Evolutionary conservation across 371 early-diverging fungal species (phyloP).

Genomic region (Entomophthora muscae): DNA sequence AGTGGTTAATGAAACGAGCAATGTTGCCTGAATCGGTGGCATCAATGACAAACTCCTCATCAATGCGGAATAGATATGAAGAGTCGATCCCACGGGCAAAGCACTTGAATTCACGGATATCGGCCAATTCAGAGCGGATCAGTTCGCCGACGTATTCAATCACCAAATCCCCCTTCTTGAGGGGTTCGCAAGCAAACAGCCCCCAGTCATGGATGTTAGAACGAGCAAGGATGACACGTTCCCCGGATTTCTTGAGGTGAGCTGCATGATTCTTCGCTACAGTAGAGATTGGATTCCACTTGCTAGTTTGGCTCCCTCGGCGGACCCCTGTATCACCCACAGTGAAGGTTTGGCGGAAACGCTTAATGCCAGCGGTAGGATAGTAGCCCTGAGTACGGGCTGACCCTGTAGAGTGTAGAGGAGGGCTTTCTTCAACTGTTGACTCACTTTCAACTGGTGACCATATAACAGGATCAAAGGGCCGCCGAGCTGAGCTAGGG

Average conservation of each 20-base stretch:
- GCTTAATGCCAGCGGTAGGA: slow-evolving; percentile 8
- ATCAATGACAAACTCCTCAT: slow-evolving; percentile 91
- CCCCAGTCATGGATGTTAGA: slow-evolving; percentile 94
- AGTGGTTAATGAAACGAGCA: slow-evolving; percentile 96
- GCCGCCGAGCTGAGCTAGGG: background rate
- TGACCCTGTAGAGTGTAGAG: slow-evolving; percentile 40
- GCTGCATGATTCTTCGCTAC: slow-evolving; percentile 46
- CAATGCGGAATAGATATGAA: slow-evolving; percentile 90
- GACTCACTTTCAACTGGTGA: background rate
- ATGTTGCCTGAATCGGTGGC: slow-evolving; percentile 96
- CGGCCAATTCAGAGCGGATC: slow-evolving; percentile 88
- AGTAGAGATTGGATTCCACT: slow-evolving; percentile 35
- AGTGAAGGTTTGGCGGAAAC: slow-evolving; percentile 5
- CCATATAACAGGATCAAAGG: background rate
- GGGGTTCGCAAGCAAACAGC: slow-evolving; percentile 78
- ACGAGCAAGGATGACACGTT: slow-evolving; percentile 71
- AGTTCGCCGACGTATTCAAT: slow-evolving; percentile 98
- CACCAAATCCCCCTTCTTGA: slow-evolving; percentile 84
- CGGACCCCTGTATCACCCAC: slow-evolving; percentile 14
- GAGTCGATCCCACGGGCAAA: slow-evolving; percentile 81
- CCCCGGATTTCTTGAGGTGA: slow-evolving; percentile 75
- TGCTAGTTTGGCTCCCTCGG: slow-evolving; percentile 24
- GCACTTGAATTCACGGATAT: slow-evolving; percentile 84
- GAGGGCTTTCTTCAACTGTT: background rate
- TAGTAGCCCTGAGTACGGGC: slow-evolving; percentile 67